Base-by-base conservation (phyloP, 1,284 basidiomycete species). In the Microbotryum lychnidis-dioicae region DNA sequence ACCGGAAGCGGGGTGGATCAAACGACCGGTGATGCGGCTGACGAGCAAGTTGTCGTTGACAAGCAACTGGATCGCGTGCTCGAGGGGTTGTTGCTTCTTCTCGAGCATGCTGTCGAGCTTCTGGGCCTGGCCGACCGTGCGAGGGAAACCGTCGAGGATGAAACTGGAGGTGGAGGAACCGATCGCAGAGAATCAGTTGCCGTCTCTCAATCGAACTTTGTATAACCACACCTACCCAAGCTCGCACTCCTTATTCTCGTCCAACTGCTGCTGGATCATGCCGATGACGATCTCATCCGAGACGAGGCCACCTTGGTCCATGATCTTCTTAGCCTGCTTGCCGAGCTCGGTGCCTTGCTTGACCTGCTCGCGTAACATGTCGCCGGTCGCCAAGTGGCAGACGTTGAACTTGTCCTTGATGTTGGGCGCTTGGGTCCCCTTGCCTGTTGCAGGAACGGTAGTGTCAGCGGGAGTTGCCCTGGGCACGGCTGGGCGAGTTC, bases 281-380 rank as follows among this genome's bases (percentile, higher is more conserved):
- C 84, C 84, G 58, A 98, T 91, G 85, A 98, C 89, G 75, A 98
- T 96, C 67, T 97, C 93, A 76, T 98, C 94, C 56, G 84, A 83
- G 61, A 98, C 92, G 57, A 98, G 84, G 29, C 87, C 91, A 55
- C 94, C 93, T 42, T 84, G 82, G 76, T 97, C 93, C 90, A 98
- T 97, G 76, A 97, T 87, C 78, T 93, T 92, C 83, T 98, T 97
- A 44, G 94, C 94, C 73, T 89, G 83, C 60, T 87, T 80, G 66
- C 94, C 94, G 54, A 98, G 83, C 48, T 84, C 79, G 6, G 94
- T 97, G 79, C 94, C 87, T 75, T 86, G 79, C 50, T 83, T 73
- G 62, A 98, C 92, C 77, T 98, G 92, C 68, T 93, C 90, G 54
- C 94, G 88, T 62, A 98, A 81, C 91, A 98, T 96, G 80, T 98